These are phyloP conservation scores for Plasmopara viticola DNA, from an alignment of 352 stramenopile genomes.

Conservation along the genomic window DNA sequence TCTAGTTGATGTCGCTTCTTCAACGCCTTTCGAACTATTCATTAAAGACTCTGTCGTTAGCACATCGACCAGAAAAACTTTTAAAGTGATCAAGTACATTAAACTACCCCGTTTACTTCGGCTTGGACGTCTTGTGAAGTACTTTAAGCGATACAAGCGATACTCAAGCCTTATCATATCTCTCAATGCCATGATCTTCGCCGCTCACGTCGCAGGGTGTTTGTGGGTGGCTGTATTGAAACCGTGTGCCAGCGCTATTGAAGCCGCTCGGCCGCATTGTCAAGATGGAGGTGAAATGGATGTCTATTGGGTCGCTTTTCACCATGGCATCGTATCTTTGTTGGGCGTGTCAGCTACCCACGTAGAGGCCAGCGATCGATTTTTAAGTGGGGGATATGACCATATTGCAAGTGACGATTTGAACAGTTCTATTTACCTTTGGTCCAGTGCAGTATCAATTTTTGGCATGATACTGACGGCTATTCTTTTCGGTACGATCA, in stretches of 20 bases:
- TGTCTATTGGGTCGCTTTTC: slow-evolving; percentile 53
- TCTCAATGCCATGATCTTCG: slow-evolving; percentile 47
- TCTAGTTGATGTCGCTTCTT: slow-evolving; percentile 47
- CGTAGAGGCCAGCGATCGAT: slow-evolving; percentile 36
- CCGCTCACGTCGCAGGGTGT: slow-evolving; percentile 44
- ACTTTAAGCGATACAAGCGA: slow-evolving; percentile 50
- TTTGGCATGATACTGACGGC: slow-evolving; percentile 41
- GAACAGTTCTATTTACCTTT: slow-evolving; percentile 30
- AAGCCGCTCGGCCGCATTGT: slow-evolving; percentile 24
- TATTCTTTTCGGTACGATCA: slow-evolving; percentile 49
- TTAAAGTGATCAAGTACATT: slow-evolving; percentile 74
- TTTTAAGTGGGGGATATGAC: slow-evolving; percentile 44
- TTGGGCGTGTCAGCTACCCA: slow-evolving; percentile 41
- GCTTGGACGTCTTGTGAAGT: slow-evolving; percentile 52
- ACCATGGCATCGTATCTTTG: slow-evolving; percentile 49
- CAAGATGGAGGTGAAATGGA: slow-evolving; percentile 27
- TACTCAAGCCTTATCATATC: slow-evolving; percentile 51
- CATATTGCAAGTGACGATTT: slow-evolving; percentile 12
- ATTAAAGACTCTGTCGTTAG: slow-evolving; percentile 24
- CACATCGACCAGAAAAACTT: slow-evolving; percentile 52
- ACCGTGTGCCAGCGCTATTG: slow-evolving; percentile 28
- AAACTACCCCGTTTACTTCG: slow-evolving; percentile 53
- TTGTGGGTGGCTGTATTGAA: slow-evolving; percentile 50
- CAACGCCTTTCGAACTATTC: slow-evolving; percentile 56
- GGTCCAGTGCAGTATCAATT: slow-evolving; percentile 38